These are phyloP conservation scores for Cytospora piceae DNA, from an alignment of 2,329 filamentous ascomycete genomes.

Conservation along the genomic window DNA sequence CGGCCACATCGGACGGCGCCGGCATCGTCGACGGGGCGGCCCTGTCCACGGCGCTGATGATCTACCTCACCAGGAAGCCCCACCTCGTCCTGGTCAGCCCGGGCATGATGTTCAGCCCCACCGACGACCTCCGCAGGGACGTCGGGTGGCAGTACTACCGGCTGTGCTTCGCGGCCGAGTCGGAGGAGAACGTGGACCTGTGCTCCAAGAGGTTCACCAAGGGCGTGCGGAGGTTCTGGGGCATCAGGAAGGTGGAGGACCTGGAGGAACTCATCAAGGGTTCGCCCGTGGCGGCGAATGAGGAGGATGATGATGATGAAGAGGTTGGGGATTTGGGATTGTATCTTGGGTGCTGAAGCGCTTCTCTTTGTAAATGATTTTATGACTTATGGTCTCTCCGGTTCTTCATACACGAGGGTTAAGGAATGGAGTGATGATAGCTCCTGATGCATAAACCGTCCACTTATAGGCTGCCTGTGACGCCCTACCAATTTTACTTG, in stretches of 20 bases:
- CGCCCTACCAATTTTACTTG: neutral
- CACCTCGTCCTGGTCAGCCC: slow-evolving; percentile 72
- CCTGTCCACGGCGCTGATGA: slow-evolving; percentile 69
- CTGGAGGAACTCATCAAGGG: slow-evolving; percentile 65
- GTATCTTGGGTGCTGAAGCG: slow-evolving; percentile 37
- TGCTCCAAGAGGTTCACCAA: slow-evolving; percentile 68
- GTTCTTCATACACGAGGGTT: too few species aligned
- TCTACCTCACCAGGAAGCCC: slow-evolving; percentile 70
- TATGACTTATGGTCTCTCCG: neutral
- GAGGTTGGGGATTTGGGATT: slow-evolving; percentile 38
- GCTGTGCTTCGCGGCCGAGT: slow-evolving; percentile 83
- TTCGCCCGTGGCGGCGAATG: slow-evolving; percentile 32
- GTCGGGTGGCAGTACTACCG: slow-evolving; percentile 74
- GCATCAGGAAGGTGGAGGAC: slow-evolving; percentile 66
- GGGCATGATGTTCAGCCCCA: slow-evolving; percentile 75
- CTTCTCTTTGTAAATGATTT: neutral
- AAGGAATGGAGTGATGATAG: neutral
- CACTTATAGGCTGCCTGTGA: too few species aligned
- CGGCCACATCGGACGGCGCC: slow-evolving; percentile 36
- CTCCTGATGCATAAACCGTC: neutral
- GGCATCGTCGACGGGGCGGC: slow-evolving; percentile 55
- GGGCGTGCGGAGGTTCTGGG: slow-evolving; percentile 76
- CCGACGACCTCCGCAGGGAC: slow-evolving; percentile 57
- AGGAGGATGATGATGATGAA: slow-evolving; percentile 23
- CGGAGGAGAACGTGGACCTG: slow-evolving; percentile 67